A percentile compares a stretch with the other conserved stretches of the same genome.
Evolutionary conservation across 2,329 filamentous ascomycete species (phyloP).

Genomic region (Plenodomus tracheiphilus): DNA sequence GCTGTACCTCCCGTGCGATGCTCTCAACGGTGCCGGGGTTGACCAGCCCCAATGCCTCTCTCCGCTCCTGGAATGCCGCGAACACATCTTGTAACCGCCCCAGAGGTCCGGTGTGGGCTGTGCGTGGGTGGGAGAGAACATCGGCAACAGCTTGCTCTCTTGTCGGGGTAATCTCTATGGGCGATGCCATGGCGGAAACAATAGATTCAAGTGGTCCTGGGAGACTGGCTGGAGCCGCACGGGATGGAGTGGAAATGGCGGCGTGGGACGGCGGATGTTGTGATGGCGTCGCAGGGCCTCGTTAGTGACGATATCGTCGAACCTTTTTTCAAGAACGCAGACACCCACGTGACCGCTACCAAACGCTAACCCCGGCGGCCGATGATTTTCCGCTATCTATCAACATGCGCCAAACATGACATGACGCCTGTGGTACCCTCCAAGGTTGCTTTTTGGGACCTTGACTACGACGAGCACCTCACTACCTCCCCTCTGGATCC

Average conservation of each 20-base stretch:
- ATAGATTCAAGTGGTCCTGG: constrained; percentile 6
- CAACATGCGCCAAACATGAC: constrained; percentile 3
- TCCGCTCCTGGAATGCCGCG: constrained; percentile 78
- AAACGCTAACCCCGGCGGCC: constrained; percentile 15
- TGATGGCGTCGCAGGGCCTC: constrained; percentile 20
- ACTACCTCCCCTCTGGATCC: constrained; percentile 4
- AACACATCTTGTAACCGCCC: constrained; percentile 75
- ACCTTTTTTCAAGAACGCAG: constrained; percentile 36
- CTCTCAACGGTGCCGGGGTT: constrained; percentile 94
- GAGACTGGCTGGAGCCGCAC: constrained; percentile 10
- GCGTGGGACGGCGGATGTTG: constrained; percentile 12
- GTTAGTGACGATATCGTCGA: constrained; percentile 24
- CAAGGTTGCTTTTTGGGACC: constrained; percentile 17
- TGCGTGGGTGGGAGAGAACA: constrained; percentile 62
- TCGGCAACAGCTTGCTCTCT: constrained; percentile 51
- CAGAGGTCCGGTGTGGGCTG: constrained; percentile 69
- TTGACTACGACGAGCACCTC: constrained; percentile 8
- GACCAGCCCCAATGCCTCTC: constrained; percentile 82
- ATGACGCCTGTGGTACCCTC: constrained; percentile 20
- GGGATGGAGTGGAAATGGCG: constrained; percentile 21
- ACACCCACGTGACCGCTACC: constrained; percentile 23
- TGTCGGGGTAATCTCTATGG: constrained; percentile 39
- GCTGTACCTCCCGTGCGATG: constrained; percentile 88
- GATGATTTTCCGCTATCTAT: constrained; percentile 14
- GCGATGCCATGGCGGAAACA: constrained; percentile 27